Percentiles rank a stretch among this genome's conserved stretches.
phyloP scores from a whole-genome alignment of 75 land plant species.

The Cunninghamia lanceolata region DNA sequence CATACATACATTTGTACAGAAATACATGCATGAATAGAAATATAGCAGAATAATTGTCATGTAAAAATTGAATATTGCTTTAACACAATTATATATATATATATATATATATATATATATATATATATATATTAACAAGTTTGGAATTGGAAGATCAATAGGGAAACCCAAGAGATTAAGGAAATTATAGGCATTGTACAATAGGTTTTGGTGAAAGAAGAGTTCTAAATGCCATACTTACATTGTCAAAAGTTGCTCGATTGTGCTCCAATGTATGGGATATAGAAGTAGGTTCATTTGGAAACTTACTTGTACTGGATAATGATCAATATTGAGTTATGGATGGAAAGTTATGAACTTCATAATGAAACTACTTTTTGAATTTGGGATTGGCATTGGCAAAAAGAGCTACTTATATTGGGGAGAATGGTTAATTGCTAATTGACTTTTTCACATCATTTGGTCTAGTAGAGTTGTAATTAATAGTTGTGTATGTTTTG shows the following conservation, averaged over 20 bases:
- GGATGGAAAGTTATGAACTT: not conserved
- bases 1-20: not conserved
- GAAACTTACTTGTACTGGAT: not conserved
- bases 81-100: no score
- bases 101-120: no score
- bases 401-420: not conserved
- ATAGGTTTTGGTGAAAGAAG: not conserved
- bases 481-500: not conserved
- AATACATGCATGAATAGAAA: not conserved
- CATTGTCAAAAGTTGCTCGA: not conserved
- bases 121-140: no score
- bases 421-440: not conserved
- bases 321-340: not conserved
- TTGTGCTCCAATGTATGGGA: not conserved
- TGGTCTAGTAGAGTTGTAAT: not conserved
- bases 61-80: not conserved
- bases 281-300: not conserved
- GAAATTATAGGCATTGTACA: not conserved
- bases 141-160: not conserved
- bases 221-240: not conserved
- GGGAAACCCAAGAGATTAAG: not conserved
- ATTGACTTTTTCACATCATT: not conserved
- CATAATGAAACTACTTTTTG: not conserved
- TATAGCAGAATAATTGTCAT: not conserved
- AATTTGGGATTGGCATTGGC: not conserved